A percentile compares a stretch with the other conserved stretches of the same genome.
phyloP scores from a whole-genome alignment of 208 protist genomes.

The Phytomonas serpens region DNA sequence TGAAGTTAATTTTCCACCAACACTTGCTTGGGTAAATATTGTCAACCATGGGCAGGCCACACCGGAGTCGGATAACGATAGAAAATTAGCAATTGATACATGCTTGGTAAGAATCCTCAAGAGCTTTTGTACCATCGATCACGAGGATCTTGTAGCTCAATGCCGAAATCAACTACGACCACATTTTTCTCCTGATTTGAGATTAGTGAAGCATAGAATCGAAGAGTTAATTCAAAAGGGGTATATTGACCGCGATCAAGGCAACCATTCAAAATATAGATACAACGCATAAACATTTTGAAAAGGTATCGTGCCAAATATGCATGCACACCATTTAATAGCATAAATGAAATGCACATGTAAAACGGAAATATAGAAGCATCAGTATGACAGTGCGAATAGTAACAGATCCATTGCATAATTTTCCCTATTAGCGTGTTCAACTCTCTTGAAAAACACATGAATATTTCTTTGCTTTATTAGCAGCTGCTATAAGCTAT shows the following conservation, averaged over 20 bases:
- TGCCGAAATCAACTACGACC: constrained; percentile 55
- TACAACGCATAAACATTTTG: constrained; percentile 9
- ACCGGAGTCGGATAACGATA: constrained; percentile 58
- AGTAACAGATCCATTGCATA: neutral
- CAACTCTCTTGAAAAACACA: neutral
- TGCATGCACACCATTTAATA: constrained; percentile 9
- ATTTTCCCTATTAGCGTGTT: neutral
- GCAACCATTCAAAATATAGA: constrained; percentile 16
- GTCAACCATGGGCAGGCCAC: constrained; percentile 28
- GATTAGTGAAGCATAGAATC: constrained; percentile 78
- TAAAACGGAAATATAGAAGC: neutral
- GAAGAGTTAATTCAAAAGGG: constrained; percentile 80
- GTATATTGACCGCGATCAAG: constrained; percentile 68
- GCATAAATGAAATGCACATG: neutral
- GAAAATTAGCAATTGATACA: constrained; percentile 72
- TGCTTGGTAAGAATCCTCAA: constrained; percentile 87
- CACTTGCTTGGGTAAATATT: constrained; percentile 29
- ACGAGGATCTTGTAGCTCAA: constrained; percentile 62
- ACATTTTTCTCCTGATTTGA: constrained; percentile 58
- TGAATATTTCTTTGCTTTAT: neutral
- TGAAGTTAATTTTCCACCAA: constrained; percentile 46
- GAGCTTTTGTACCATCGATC: constrained; percentile 45
- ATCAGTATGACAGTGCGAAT: neutral
- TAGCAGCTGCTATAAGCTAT: neutral
- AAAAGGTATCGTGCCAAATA: constrained; percentile 5